Base-by-base conservation (phyloP, 2,329 filamentous ascomycete genomes). In the Ophiocordyceps unilateralis region DNA sequence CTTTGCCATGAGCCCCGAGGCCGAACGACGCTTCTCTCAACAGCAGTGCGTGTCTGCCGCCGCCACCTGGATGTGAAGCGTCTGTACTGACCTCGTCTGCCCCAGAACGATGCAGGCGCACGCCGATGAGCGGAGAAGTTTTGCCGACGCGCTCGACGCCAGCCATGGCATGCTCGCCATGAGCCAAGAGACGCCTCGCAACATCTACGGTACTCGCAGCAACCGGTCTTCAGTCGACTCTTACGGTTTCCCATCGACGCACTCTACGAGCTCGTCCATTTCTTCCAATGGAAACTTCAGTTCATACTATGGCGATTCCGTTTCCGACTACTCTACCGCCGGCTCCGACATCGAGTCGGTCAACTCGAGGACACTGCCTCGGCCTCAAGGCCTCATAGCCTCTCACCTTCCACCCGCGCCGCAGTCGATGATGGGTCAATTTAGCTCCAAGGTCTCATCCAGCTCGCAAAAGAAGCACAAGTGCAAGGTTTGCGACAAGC, bases 381-480 rank as follows among this genome's bases (percentile, higher is more conserved):
- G 85, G 43, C 85, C 87, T 1, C 78, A 78, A 22, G 79, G 75
- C 32, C 54, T 72, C 43, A 69, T 72, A 64, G 66, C 67, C 38
- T 77, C 71, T 45, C 72, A 70, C 49, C 71, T 79, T 26, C 85
- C 86, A 1, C 86, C 87, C 1, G 86, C 86, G 17, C 88, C 87
- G 2, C 84, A 93, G 58, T 93, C 88, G 1, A 95, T 98, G 87
- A 98, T 98, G 91, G 79, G 86, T 42, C 88, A 93, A 55, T 96
- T 96, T 67, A 95, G 85, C 64, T 95, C 89, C 49, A 95, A 95
- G 65, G 81, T 95, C 42, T 88, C 87, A 0, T 88, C 85, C 17
- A 94, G 86, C 65, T 91, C 89, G 10, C 87, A 95, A 59, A 96
- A 96, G 78, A 96, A 96, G 72, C 91, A 96, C 68, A 95, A 95